Evolutionary conservation across 352 stramenopile genomes (phyloP).

Genomic region (Globisporangium viniferum): DNA sequence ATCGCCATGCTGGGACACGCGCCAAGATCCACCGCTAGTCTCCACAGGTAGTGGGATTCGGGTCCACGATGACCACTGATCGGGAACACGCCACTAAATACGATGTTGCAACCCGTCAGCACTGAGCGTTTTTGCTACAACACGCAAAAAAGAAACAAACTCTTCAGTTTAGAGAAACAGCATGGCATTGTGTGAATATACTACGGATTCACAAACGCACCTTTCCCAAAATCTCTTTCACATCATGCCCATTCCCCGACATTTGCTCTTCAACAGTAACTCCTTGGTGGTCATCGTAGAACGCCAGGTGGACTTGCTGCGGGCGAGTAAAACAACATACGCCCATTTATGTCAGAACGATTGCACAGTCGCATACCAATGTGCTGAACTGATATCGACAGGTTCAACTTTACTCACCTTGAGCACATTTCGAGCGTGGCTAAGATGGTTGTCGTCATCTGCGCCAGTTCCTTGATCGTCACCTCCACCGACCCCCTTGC

Average conservation of each 20-base stretch:
- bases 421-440: slow-evolving; percentile 52
- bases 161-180: slow-evolving; percentile 2
- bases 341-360: neutral
- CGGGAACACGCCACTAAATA: slow-evolving; percentile 83
- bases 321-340: neutral
- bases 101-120: slow-evolving; percentile 57
- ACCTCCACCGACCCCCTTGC: slow-evolving; percentile 38
- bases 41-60: slow-evolving; percentile 73
- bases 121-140: slow-evolving; percentile 67
- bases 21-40: slow-evolving; percentile 66
- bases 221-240: slow-evolving; percentile 65
- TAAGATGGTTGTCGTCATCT: slow-evolving; percentile 46
- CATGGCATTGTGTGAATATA: neutral
- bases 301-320: slow-evolving; percentile 55
- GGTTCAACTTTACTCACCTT: slow-evolving; percentile 30
- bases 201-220: slow-evolving; percentile 21
- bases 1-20: slow-evolving; percentile 64
- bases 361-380: neutral
- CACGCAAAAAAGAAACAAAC: neutral
- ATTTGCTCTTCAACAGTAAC: slow-evolving; percentile 70
- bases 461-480: slow-evolving; percentile 30
- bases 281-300: slow-evolving; percentile 56
- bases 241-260: slow-evolving; percentile 56
- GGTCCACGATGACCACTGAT: slow-evolving; percentile 51
- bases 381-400: neutral